Base-by-base conservation (phyloP, 768 basidiomycete species). In the Russula foetens region DNA sequence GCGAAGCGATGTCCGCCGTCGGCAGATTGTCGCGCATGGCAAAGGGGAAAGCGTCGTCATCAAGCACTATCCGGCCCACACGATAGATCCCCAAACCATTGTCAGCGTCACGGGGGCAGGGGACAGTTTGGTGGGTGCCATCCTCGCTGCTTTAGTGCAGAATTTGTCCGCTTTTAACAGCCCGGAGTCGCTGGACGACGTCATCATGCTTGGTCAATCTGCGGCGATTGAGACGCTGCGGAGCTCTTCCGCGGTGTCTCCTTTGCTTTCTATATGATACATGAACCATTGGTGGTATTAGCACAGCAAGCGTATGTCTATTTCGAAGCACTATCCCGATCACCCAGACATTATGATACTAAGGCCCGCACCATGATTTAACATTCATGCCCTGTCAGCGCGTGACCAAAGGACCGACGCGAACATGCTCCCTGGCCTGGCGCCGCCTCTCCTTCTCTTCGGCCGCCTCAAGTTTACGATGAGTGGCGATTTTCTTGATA, bases 91-190 rank as follows among this genome's bases (percentile, higher is more conserved):
- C 6, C 69, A 70, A 17, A 67, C 70, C 26, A 67, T 76, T 11
- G 73, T 86, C 23, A 94, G 86, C 65, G 90, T 92, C 9, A 98
- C 95, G 0, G 96, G 96, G 1, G 94, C 91, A 1, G 95, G 95
- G 0, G 95, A 98, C 73, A 86, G 90, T 3, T 81, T 97, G 26
- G 93, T 90, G 1, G 95, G 94, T 7, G 83, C 87, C 1, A 68
- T 97, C 31, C 71, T 95, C n/a, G 87, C 92, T 6, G 75, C 76
- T 9, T 72, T 93, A 14, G 71, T 76, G 7, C 66, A 76, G 23
- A 66, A 72, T 28, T 79, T 76, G 11, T 66, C 70, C 24, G 69
- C 74, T 5, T 81, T 88, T 59, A 71, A 75, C n/a, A 71, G 76
- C 56, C 82, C 80, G 14, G 59, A 61, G 4, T 66, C 73, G 2